Percentiles rank a stretch among this genome's conserved stretches.
Conservation (phyloP, 495 filamentous ascomycete genomes). For the Penicillium steckii region DNA sequence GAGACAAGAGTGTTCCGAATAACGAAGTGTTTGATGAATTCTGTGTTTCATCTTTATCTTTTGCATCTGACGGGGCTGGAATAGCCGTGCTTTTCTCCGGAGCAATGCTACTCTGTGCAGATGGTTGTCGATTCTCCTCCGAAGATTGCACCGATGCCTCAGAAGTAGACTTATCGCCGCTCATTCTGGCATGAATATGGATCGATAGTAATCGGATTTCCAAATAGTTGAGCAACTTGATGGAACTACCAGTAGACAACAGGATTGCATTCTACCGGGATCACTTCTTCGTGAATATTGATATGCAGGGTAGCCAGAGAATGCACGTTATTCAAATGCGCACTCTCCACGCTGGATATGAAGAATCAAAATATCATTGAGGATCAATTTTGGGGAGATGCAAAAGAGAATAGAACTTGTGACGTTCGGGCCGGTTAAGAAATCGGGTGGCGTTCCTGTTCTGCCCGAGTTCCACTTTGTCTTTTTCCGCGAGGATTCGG, state of each 20-base stretch:
- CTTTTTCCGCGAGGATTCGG: background rate
- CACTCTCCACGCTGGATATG: too few relatives aligned
- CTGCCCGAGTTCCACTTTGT: background rate
- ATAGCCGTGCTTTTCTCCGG: background rate
- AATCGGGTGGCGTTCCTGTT: slow-evolving; percentile 3
- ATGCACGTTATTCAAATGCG: too few relatives aligned
- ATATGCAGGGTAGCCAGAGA: too few relatives aligned
- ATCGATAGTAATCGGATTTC: background rate
- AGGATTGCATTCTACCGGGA: background rate
- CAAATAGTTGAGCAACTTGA: background rate
- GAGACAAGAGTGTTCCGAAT: background rate
- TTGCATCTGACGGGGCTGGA: background rate
- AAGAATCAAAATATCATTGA: too few relatives aligned
- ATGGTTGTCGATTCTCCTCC: background rate
- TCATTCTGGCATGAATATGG: background rate
- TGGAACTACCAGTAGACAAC: background rate
- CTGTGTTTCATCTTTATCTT: background rate
- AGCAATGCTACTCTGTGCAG: background rate
- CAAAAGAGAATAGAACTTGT: too few relatives aligned
- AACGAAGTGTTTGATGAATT: background rate
- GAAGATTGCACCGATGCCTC: background rate
- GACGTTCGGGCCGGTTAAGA: background rate
- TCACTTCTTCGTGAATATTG: too few relatives aligned
- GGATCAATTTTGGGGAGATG: too few relatives aligned
- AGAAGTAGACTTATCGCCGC: background rate